Conservation (phyloP, 2,329 filamentous ascomycete species). For the Trichoderma atroviride region DNA sequence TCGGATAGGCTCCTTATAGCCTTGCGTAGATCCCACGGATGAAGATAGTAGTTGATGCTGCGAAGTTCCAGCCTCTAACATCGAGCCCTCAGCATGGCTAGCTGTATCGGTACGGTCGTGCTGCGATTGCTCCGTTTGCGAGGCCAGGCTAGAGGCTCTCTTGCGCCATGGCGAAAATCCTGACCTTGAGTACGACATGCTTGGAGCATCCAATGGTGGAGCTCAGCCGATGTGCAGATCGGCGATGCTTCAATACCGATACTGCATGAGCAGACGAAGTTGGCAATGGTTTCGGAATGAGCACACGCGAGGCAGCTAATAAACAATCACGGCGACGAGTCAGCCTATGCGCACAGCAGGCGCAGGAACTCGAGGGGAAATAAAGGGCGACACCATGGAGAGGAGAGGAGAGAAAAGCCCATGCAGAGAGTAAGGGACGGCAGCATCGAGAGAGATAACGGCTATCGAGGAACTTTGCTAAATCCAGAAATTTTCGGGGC, state of each 20-base stretch:
- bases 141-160: constrained; percentile 44
- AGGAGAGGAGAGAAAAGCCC: constrained; percentile 3
- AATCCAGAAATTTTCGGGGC: constrained; percentile 27
- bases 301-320: not conserved
- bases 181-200: constrained; percentile 52
- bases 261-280: constrained; percentile 30
- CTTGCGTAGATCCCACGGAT: constrained; percentile 40
- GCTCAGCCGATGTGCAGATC: constrained; percentile 24
- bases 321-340: not conserved
- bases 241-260: constrained; percentile 31
- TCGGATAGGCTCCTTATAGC: constrained; percentile 66
- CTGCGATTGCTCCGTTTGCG: constrained; percentile 36
- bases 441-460: constrained; percentile 17
- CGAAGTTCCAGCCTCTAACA: constrained; percentile 28
- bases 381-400: constrained; percentile 19
- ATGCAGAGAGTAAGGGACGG: not conserved
- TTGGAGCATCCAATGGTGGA: constrained; percentile 21
- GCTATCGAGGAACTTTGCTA: constrained; percentile 25
- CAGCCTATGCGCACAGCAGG: constrained; percentile 5
- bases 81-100: constrained; percentile 31
- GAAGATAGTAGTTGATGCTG: constrained; percentile 43
- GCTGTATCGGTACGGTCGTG: constrained; percentile 35
- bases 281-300: not conserved
- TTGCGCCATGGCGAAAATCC: constrained; percentile 55
- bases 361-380: not conserved